These are phyloP conservation scores for Delonix regia DNA, from an alignment of 306 rosid species.

Conservation along the genomic window DNA sequence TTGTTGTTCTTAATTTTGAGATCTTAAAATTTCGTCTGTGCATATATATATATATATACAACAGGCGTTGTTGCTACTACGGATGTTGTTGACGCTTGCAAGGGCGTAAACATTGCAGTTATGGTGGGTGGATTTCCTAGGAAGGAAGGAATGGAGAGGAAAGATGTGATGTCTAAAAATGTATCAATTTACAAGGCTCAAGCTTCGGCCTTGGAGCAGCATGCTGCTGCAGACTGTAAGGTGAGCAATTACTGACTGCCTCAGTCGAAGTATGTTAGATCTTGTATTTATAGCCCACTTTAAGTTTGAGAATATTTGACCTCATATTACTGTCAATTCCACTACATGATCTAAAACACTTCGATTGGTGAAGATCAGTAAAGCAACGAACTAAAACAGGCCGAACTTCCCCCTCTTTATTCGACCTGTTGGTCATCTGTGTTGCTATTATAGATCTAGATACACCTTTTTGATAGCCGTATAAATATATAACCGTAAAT, in stretches of 20 bases:
- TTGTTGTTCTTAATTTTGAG: background rate
- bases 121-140: constrained; percentile 79
- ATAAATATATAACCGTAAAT: background rate
- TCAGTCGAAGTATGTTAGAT: background rate
- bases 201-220: constrained; percentile 72
- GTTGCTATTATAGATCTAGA: background rate
- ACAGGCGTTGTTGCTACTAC: constrained; percentile 74
- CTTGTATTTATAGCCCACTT: background rate
- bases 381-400: background rate
- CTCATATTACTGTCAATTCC: background rate
- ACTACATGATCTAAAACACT: background rate
- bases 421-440: background rate
- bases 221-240: constrained; percentile 73
- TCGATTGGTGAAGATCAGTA: background rate
- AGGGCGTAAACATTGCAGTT: constrained; percentile 64
- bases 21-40: background rate
- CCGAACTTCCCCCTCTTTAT: background rate
- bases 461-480: background rate
- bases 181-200: constrained; percentile 77
- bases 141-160: constrained; percentile 90
- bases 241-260: constrained; percentile 36
- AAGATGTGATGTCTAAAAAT: constrained; percentile 74
- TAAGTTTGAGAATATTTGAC: background rate
- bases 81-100: constrained; percentile 70
- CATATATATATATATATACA: constrained; percentile 9